Evolutionary conservation across 2,329 filamentous ascomycete genomes (phyloP), one percentile per base, ranked within the genome.

Genomic region (Ampelomyces quisqualis): DNA sequence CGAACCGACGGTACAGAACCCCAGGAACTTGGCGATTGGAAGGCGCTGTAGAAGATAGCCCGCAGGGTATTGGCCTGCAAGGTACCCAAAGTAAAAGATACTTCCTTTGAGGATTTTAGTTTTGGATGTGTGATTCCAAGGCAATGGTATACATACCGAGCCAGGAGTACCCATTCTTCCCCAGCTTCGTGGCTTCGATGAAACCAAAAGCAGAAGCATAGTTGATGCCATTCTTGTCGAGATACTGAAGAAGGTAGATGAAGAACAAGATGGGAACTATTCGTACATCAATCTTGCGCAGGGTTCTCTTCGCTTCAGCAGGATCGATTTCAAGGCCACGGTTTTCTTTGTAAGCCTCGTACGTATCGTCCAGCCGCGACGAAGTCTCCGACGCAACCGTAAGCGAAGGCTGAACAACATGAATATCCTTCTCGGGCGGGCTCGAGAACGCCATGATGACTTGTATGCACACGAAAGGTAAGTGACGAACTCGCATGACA

Each of bases 41-140:
- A 75, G 55, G 26, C 70, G 65, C 43, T 76, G 73, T 37, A 76
- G 55, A 2, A 72, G 55, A 24, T 71, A 67, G 9, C 72, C 72
- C 0, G 68, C 65, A 1, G 73, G 73, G 35, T 65, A 73, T 49
- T 77, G 73, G 1, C 70, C 70, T 17, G 67, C 54, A 2, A 76
- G 64, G 45, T 76, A 75, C 10, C 73, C 73, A 47, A 77, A 74
- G 51, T 76, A 77, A 51, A 76, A 77, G 6, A 76, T 75, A 2
- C 67, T 70, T 6, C 67, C 68, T 53, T 8, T 6, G 11, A 13
- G 3, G 14, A n/a, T 24, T 8, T 41, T 13, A 43, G 40, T 15
- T 32, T 13, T 7, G 3, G 2, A 18, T 6, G 10, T 24, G 7
- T 2, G 21, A 14, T 3, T 15, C 8, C 7, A 15, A 10, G 22